A percentile compares a stretch with the other conserved stretches of the same genome.
Conservation (phyloP, 2,329 filamentous ascomycete genomes). For the Fusarium annulatum region DNA sequence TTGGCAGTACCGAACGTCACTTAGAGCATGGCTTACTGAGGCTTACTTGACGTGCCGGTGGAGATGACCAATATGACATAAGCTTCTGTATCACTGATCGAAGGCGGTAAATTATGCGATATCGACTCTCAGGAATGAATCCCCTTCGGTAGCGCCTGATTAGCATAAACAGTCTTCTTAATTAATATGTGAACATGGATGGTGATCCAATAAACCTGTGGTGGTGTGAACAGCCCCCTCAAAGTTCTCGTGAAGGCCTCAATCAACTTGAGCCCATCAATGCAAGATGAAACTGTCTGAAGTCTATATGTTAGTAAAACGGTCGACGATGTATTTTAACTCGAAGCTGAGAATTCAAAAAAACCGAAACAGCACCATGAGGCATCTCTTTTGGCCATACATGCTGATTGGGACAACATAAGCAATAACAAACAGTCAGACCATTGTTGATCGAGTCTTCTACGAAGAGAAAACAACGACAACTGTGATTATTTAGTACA, state of each 20-base stretch:
- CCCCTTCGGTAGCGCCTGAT: too few species aligned
- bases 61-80: constrained; percentile 16
- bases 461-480: not conserved
- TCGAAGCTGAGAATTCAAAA: not conserved
- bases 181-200: not conserved
- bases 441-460: not conserved
- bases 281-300: constrained; percentile 1
- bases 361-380: not conserved
- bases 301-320: not conserved
- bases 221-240: not conserved
- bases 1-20: not conserved
- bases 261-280: not conserved
- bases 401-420: not conserved
- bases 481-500: not conserved
- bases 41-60: constrained; percentile 15
- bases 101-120: not conserved
- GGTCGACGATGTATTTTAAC: not conserved
- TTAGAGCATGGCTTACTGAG: constrained; percentile 24
- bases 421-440: not conserved
- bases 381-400: not conserved
- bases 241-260: not conserved
- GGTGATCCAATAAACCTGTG: not conserved
- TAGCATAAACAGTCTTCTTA: not conserved
- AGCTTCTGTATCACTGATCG: not conserved
- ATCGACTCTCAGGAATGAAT: not conserved